Evolutionary conservation across 1,284 basidiomycete genomes (phyloP), one percentile per base, ranked within the genome.

Genomic region (Fomitopsis palustris): DNA sequence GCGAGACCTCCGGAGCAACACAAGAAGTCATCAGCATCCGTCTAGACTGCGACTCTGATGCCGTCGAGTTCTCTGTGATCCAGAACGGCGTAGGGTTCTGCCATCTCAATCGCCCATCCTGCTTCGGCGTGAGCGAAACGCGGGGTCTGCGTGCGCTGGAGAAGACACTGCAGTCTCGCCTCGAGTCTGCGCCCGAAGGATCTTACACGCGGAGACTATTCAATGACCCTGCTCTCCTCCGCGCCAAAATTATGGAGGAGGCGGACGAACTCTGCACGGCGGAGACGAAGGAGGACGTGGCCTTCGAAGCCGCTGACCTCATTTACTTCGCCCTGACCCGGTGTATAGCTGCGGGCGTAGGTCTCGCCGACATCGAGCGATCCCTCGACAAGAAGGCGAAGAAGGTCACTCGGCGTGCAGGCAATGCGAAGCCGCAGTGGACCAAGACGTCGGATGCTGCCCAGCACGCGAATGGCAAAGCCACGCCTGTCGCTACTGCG

Each of bases 171-270:
- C 80, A 81, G 63, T 83, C 88, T 3, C 85, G 97, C 47, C 78
- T 92, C 54, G 76, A 77, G 45, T 83, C 83, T 27, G 94, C 96
- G 0, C 96, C 95, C 0, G 86, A 90, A 62, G 96, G 93, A 1
- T 95, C 92, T 8, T 99, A 99, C 76, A 99, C 97, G 14, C 87
- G 85, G 57, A 80, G 95, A 49, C 77, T 99, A 25, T 98, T 99
- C 74, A 82, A 83, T 58, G 94, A 98, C 68, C 77, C 88, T 10
- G 83, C 84, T 53, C 81, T 99, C 21, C 81, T 99, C 47, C 84
- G 82, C 55, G 89, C 95, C 55, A 99, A 99, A 78, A 95, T 99
- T 62, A 94, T 93, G 86, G 97, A 99, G 74, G 97, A 99, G 74
- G 97, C 97, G 0, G 93, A 96, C 68, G 97, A 99, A 74, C 83